Percentiles rank a stretch among this genome's conserved stretches.
phyloP scores from a whole-genome alignment of 805 yeast species.

The Metschnikowia proteae region DNA sequence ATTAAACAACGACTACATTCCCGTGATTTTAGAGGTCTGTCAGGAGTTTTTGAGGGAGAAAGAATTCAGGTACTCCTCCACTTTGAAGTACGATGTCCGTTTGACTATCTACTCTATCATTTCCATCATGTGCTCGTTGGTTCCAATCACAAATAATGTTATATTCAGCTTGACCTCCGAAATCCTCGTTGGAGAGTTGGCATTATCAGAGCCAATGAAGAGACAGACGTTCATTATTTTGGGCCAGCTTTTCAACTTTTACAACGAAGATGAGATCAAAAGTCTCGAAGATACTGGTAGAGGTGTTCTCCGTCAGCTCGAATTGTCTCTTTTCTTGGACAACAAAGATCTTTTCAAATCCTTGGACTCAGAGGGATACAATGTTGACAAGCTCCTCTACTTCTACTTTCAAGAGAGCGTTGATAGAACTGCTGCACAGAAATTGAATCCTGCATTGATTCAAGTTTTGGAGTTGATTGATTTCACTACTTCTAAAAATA shows the following conservation, averaged over 20 bases:
- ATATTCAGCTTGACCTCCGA: slow-evolving; percentile 32
- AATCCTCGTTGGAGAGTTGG: slow-evolving; percentile 24
- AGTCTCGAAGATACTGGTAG: neutral
- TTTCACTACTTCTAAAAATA: slow-evolving; percentile 8
- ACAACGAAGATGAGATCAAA: slow-evolving; percentile 15
- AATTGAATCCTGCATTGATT: slow-evolving; percentile 15
- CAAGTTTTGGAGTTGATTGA: slow-evolving; percentile 24
- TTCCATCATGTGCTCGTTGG: slow-evolving; percentile 71
- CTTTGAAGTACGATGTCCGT: slow-evolving; percentile 52
- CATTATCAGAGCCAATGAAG: slow-evolving; percentile 19
- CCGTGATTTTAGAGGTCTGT: slow-evolving; percentile 54
- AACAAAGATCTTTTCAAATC: slow-evolving; percentile 9
- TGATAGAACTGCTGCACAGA: slow-evolving; percentile 17
- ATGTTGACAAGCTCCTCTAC: slow-evolving; percentile 29
- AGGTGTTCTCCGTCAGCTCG: slow-evolving; percentile 18
- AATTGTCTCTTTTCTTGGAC: slow-evolving; percentile 5
- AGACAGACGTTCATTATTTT: slow-evolving; percentile 38
- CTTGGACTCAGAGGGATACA: slow-evolving; percentile 25
- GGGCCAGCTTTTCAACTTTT: slow-evolving; percentile 39
- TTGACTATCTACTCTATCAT: slow-evolving; percentile 80
- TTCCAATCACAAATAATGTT: slow-evolving; percentile 46
- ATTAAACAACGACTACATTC: slow-evolving; percentile 47
- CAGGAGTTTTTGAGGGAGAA: slow-evolving; percentile 46
- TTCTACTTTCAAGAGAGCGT: slow-evolving; percentile 26
- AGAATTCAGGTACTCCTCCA: slow-evolving; percentile 16